These are phyloP conservation scores for Gastrolobium bilobum DNA, from an alignment of 306 rosid species.

Conservation along the genomic window DNA sequence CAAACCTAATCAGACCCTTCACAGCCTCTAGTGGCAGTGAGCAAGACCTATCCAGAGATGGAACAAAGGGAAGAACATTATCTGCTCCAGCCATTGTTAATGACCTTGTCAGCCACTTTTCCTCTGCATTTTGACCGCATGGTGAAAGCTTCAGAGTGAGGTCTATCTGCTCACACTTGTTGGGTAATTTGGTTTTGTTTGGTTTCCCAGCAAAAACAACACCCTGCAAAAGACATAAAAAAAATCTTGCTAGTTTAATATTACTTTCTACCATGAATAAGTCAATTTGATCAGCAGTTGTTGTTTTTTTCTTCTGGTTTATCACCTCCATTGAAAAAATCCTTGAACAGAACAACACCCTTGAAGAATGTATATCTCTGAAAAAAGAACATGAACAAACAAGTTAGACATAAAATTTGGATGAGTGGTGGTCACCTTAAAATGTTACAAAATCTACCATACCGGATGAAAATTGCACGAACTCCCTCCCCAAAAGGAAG, in stretches of 20 bases:
- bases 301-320: neutral
- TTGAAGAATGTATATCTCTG: neutral
- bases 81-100: conserved; percentile 11
- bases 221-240: neutral
- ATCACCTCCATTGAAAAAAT: conserved; percentile 54
- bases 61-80: conserved; percentile 5
- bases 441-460: neutral
- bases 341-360: conserved; percentile 20
- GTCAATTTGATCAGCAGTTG: neutral
- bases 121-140: conserved; percentile 37
- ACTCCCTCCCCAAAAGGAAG: neutral
- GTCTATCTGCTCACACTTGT: conserved; percentile 22
- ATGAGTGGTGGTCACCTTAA: neutral
- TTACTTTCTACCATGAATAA: neutral
- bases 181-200: neutral
- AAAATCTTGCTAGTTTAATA: neutral
- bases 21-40: conserved; percentile 41
- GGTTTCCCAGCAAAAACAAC: conserved; percentile 11
- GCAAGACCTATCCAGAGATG: conserved; percentile 7
- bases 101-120: conserved; percentile 38
- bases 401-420: conserved; percentile 9
- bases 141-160: conserved; percentile 52
- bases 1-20: conserved; percentile 47
- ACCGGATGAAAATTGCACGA: neutral
- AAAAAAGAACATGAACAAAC: neutral